phyloP scores from a whole-genome alignment of 2,329 filamentous ascomycete species.

The Aspergillus jensenii region DNA sequence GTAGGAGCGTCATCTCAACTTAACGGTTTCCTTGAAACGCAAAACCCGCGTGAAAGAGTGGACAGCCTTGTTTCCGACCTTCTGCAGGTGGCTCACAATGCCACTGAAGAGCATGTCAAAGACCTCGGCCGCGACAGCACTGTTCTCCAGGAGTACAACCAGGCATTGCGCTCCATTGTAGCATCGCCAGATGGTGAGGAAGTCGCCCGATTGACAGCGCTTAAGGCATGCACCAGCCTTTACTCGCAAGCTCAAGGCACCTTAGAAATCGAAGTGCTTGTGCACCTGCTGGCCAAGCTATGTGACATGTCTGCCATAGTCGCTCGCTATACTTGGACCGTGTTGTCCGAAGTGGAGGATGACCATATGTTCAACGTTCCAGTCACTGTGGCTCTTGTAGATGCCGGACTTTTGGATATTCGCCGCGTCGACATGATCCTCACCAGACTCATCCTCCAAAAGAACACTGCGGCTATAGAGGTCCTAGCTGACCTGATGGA shows the following conservation, averaged over 20 bases:
- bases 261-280: slow-evolving; percentile 63
- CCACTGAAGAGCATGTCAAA: slow-evolving; percentile 57
- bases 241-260: slow-evolving; percentile 55
- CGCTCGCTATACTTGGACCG: slow-evolving; percentile 51
- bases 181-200: slow-evolving; percentile 57
- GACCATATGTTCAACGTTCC: slow-evolving; percentile 63
- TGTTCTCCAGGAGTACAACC: slow-evolving; percentile 59
- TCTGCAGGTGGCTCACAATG: slow-evolving; percentile 56
- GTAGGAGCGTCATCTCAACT: slow-evolving; percentile 49
- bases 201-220: slow-evolving; percentile 55
- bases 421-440: slow-evolving; percentile 69
- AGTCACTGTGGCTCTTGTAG: slow-evolving; percentile 61
- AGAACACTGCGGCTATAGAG: slow-evolving; percentile 70
- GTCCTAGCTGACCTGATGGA: slow-evolving; percentile 80
- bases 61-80: slow-evolving; percentile 57
- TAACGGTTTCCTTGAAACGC: slow-evolving; percentile 61
- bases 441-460: slow-evolving; percentile 69
- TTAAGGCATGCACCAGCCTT: slow-evolving; percentile 57
- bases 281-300: slow-evolving; percentile 61
- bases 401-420: slow-evolving; percentile 60
- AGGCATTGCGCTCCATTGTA: slow-evolving; percentile 55
- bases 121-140: slow-evolving; percentile 56
- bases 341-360: slow-evolving; percentile 55
- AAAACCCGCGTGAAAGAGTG: slow-evolving; percentile 55
- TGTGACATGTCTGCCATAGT: slow-evolving; percentile 61